phyloP scores from a whole-genome alignment of 768 basidiomycete genomes.

The Candolleomyces aberdarensis region DNA sequence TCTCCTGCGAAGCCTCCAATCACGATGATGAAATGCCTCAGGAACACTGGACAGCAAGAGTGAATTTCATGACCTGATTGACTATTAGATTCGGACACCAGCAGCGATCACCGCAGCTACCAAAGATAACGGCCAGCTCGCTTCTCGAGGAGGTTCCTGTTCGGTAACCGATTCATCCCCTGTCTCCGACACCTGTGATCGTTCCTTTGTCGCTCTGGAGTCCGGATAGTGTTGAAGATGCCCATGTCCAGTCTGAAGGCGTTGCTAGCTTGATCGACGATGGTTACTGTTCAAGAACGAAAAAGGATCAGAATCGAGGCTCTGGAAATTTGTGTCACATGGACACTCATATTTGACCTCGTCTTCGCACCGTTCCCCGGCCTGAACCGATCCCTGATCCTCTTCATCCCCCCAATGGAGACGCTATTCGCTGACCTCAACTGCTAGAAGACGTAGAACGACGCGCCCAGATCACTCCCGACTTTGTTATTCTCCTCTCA shows the following conservation, averaged over 20 bases:
- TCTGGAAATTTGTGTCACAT: not conserved
- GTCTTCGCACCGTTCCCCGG: constrained; percentile 34
- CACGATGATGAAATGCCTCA: constrained; percentile 48
- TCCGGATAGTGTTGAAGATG: constrained; percentile 38
- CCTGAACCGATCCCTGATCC: constrained; percentile 72
- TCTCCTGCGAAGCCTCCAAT: constrained; percentile 45
- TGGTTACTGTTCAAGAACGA: constrained; percentile 29
- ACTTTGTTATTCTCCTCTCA: constrained; percentile 19
- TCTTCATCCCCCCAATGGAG: constrained; percentile 58
- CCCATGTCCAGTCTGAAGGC: constrained; percentile 49
- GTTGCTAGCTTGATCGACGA: constrained; percentile 43
- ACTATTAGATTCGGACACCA: constrained; percentile 14
- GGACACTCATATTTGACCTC: constrained; percentile 39
- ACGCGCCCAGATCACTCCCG: constrained; percentile 44
- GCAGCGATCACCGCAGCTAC: constrained; percentile 34
- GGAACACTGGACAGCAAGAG: constrained; percentile 31
- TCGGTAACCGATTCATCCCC: not conserved
- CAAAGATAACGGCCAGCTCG: constrained; percentile 29
- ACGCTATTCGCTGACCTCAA: constrained; percentile 45
- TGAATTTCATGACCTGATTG: constrained; percentile 3
- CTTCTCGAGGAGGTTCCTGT: constrained; percentile 11
- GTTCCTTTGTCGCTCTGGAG: constrained; percentile 11
- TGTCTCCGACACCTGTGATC: not conserved
- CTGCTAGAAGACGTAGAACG: constrained; percentile 69
- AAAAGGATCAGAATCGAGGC: not conserved